A percentile compares a stretch with the other conserved stretches of the same genome.
phyloP scores from a whole-genome alignment of 805 yeast species.

The Clavispora fructus region DNA sequence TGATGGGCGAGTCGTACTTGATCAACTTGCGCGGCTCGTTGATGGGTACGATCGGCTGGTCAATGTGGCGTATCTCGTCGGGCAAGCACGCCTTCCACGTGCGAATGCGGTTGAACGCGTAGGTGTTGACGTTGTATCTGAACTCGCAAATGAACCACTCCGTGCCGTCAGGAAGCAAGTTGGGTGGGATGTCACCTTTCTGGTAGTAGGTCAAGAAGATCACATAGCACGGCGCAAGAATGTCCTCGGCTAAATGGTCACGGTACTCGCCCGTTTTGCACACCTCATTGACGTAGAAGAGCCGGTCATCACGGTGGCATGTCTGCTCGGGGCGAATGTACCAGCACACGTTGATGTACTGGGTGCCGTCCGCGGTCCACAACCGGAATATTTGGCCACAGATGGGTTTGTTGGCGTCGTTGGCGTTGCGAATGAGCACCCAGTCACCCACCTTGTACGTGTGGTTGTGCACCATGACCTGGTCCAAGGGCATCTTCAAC shows the following conservation, averaged over 20 bases:
- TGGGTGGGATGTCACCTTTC: slow-evolving; percentile 82
- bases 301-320: slow-evolving; percentile 83
- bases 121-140: slow-evolving; percentile 87
- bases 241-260: slow-evolving; percentile 85
- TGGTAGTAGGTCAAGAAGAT: slow-evolving; percentile 91
- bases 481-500: slow-evolving; percentile 75
- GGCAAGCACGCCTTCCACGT: slow-evolving; percentile 99
- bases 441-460: slow-evolving; percentile 88
- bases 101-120: slow-evolving; percentile 87
- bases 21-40: slow-evolving; percentile 60
- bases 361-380: slow-evolving; percentile 84
- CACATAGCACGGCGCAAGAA: slow-evolving; percentile 90
- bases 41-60: slow-evolving; percentile 67
- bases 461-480: slow-evolving; percentile 64
- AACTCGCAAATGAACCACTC: slow-evolving; percentile 92
- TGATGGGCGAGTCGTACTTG: slow-evolving; percentile 80
- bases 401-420: slow-evolving; percentile 84
- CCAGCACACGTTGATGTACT: slow-evolving; percentile 95
- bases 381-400: slow-evolving; percentile 90
- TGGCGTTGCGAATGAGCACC: slow-evolving; percentile 83
- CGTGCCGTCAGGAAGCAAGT: slow-evolving; percentile 60
- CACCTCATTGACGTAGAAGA: slow-evolving; percentile 91
- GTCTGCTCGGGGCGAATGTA: slow-evolving; percentile 97
- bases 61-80: slow-evolving; percentile 86
- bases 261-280: slow-evolving; percentile 95